These are phyloP conservation scores for Tardiomyces digboiensis DNA, from an alignment of 1,139 yeast species.

Conservation along the genomic window DNA sequence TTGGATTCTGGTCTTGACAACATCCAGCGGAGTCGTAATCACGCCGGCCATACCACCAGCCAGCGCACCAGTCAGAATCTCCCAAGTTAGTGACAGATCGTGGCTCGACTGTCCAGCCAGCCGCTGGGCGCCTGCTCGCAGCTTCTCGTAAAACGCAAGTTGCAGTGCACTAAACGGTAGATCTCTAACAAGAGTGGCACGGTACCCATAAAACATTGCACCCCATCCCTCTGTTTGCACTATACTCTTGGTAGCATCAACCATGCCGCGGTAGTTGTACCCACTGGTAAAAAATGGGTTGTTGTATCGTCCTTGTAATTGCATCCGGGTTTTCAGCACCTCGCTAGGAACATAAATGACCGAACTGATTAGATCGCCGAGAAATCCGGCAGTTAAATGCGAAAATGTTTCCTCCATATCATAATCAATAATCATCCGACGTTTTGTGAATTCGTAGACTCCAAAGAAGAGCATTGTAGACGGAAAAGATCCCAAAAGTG, in stretches of 20 bases:
- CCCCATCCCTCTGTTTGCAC: slow-evolving; percentile 57
- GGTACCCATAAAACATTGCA: slow-evolving; percentile 83
- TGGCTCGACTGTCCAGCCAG: slow-evolving; percentile 19
- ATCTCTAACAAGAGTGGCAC: slow-evolving; percentile 86
- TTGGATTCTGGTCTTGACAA: slow-evolving; percentile 87
- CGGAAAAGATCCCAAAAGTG: slow-evolving; percentile 78
- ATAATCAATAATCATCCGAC: slow-evolving; percentile 45
- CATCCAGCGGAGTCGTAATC: slow-evolving; percentile 79
- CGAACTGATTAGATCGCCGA: slow-evolving; percentile 88
- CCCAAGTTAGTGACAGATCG: slow-evolving; percentile 46
- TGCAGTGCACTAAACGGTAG: slow-evolving; percentile 93
- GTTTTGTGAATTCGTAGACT: slow-evolving; percentile 74
- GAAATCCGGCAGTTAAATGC: slow-evolving; percentile 75
- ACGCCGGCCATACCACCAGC: slow-evolving; percentile 97
- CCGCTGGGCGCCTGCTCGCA: slow-evolving; percentile 32
- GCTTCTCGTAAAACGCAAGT: slow-evolving; percentile 88
- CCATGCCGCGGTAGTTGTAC: slow-evolving; percentile 64
- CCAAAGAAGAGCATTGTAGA: slow-evolving; percentile 90
- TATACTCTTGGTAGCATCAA: slow-evolving; percentile 61
- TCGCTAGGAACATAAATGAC: slow-evolving; percentile 96
- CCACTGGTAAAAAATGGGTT: slow-evolving; percentile 76
- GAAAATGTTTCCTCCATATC: slow-evolving; percentile 71
- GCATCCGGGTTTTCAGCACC: slow-evolving; percentile 88
- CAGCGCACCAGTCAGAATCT: slow-evolving; percentile 80
- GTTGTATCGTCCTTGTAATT: slow-evolving; percentile 80